Base-by-base conservation (phyloP, 2,329 filamentous ascomycete species). In the Pseudocercospora cruenta region DNA sequence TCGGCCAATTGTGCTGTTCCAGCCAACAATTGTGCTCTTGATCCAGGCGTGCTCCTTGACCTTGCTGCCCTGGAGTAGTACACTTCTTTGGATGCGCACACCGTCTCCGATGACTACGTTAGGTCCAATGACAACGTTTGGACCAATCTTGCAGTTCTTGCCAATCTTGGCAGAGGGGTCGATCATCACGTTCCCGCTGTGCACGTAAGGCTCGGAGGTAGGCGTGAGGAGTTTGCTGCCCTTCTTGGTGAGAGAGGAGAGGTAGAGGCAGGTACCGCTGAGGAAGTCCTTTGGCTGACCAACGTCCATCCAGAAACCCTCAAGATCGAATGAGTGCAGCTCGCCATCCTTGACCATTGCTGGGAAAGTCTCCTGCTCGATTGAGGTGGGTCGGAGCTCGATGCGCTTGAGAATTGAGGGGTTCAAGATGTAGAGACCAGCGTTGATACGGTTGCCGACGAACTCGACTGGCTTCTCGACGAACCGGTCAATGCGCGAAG, bases 381-480 rank as follows among this genome's bases (percentile, higher is more conserved):
- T 99, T 6, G 93, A 97, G 59, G 94, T 98, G 49, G 95, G 95
- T 69, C 94, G 92, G 71, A 98, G 89, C 81, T 98, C 94, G 77
- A 99, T 98, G 79, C 94, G 91, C 72, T 90, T 85, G 67, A 99
- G 88, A 47, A 98, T 89, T 60, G 90, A 93, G 58, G 94, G 93
- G 86, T 97, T 98, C 76, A 98, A 86, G 76, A 98, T 96, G 86
- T 98, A 98, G 82, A 98, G 92, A 82, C 95, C 95, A 73, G 94
- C 95, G 77, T 98, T 98, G 87, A 98, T 98, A 72, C 94, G 91
- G 87, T 98, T 98, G 76, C 94, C 94, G 65, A 98, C 94, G 78
- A 97, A 98, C 83, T 98, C 93, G 78, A 98, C 92, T 43, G 94
- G 94, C 87, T 99, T 99, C 88, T 99, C 94, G 73, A 99, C 95